phyloP scores from a whole-genome alignment of 2,329 filamentous ascomycete genomes.

The Fonsecaea pedrosoi region DNA sequence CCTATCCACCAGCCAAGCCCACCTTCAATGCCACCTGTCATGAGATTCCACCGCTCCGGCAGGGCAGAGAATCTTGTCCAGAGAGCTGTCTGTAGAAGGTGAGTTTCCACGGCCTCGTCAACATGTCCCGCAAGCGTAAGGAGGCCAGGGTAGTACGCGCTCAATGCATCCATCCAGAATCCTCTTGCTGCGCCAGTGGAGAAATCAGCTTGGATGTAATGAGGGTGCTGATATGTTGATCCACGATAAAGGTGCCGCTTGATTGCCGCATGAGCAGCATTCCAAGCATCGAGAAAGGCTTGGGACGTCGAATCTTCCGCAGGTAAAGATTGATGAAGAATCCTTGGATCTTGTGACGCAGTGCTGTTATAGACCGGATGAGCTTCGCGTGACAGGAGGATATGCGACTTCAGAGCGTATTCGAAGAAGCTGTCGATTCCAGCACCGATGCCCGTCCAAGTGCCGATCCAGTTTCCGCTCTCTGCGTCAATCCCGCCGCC shows the following conservation, averaged over 20 bases:
- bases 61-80: conserved; percentile 96
- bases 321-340: conserved; percentile 69
- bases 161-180: conserved; percentile 95
- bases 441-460: conserved; percentile 91
- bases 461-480: conserved; percentile 83
- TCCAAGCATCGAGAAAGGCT: conserved; percentile 81
- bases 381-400: conserved; percentile 79
- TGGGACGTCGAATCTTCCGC: conserved; percentile 74
- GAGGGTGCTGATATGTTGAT: conserved; percentile 77
- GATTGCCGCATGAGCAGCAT: conserved; percentile 83
- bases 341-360: conserved; percentile 60
- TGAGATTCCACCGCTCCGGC: conserved; percentile 91
- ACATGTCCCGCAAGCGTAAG: conserved; percentile 85
- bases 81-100: conserved; percentile 86
- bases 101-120: conserved; percentile 87
- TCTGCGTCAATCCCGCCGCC: conserved; percentile 93
- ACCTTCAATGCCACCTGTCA: conserved; percentile 80
- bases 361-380: conserved; percentile 46
- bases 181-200: conserved; percentile 85
- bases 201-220: conserved; percentile 90
- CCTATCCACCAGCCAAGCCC: conserved; percentile 95
- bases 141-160: conserved; percentile 92
- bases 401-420: conserved; percentile 93
- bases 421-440: conserved; percentile 99
- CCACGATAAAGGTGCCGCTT: conserved; percentile 89